Base-by-base conservation (phyloP, 2,329 filamentous ascomycete genomes). In the Aspergillus pseudonomiae region DNA sequence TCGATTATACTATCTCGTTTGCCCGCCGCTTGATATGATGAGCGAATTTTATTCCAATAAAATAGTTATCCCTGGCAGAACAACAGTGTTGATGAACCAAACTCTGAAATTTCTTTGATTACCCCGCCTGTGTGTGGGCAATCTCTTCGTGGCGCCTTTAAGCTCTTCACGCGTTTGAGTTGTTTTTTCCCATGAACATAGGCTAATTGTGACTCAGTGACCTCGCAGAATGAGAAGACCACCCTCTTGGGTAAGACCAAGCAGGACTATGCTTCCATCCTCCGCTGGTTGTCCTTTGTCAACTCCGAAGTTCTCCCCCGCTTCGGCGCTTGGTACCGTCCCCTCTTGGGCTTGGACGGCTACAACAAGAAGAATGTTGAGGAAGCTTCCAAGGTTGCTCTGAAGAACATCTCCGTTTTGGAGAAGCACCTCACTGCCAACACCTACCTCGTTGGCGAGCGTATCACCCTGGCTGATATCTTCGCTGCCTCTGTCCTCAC, bases 151-250 rank as follows among this genome's bases (percentile, higher is more conserved):
- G 61, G 68, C 71, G 14, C 34, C 1, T 34, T 34, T 34, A 60
- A 61, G 50, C 14, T 19, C 12, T 52, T 55, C 34, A 36, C 56
- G 63, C 56, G 59, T 63, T 69, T 63, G 52, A 60, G 46, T 57
- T 57, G 60, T 57, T 46, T 34, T 53, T 28, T 54, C 68, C 60
- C 59, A 34, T 39, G 55, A 63, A 59, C 32, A 54, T 30, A 41
- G 57, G 57, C 74, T 76, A 70, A 77, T 70, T 71, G 14, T 64
- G 57, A 56, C 57, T 57, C 63, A 60, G 95, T 99, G 80, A 93
- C 95, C 76, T 98, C 95, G 74, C 95, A 99, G 86, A 99, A 99
- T 82, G 95, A 98, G 90, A 98, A 98, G 91, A 99, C 95, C 75
- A 96, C 93, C 73, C 93, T 99, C 71, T 89, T 99, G 75, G 95